phyloP scores from a whole-genome alignment of 768 basidiomycete species.

The Heimioporus sp. region DNA sequence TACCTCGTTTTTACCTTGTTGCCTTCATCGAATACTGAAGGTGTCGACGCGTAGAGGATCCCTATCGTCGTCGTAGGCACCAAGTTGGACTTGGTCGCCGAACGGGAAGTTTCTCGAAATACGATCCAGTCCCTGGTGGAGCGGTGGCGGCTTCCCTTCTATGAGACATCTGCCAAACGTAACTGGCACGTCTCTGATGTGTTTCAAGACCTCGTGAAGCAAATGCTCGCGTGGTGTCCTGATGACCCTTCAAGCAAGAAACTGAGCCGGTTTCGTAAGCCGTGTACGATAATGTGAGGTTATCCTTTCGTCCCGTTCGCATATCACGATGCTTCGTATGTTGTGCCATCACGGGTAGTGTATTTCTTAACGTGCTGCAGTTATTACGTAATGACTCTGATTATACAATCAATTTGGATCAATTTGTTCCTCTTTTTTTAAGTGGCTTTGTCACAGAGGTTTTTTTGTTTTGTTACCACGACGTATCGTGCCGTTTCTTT shows the following conservation, averaged over 20 bases:
- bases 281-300: conserved; percentile 40
- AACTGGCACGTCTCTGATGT: conserved; percentile 80
- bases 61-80: conserved; percentile 89
- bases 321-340: conserved; percentile 1
- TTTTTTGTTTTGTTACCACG: conserved; percentile 20
- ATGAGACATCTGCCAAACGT: conserved; percentile 85
- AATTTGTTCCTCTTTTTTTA: conserved; percentile 19
- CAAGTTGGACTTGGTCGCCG: conserved; percentile 76
- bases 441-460: conserved; percentile 5
- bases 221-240: conserved; percentile 70
- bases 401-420: conserved; percentile 5
- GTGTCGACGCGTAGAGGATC: conserved; percentile 40
- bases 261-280: conserved; percentile 21
- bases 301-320: conserved; percentile 1
- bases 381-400: neutral
- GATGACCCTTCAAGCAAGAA: conserved; percentile 36
- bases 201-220: conserved; percentile 72
- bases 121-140: conserved; percentile 63
- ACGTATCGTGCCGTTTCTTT: neutral
- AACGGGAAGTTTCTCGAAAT: conserved; percentile 70
- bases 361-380: too few species aligned
- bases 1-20: conserved; percentile 30
- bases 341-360: neutral
- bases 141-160: conserved; percentile 73
- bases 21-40: conserved; percentile 1